Base-by-base conservation (phyloP, 148 eudicot genomes). In the Linanthus parryae region DNA sequence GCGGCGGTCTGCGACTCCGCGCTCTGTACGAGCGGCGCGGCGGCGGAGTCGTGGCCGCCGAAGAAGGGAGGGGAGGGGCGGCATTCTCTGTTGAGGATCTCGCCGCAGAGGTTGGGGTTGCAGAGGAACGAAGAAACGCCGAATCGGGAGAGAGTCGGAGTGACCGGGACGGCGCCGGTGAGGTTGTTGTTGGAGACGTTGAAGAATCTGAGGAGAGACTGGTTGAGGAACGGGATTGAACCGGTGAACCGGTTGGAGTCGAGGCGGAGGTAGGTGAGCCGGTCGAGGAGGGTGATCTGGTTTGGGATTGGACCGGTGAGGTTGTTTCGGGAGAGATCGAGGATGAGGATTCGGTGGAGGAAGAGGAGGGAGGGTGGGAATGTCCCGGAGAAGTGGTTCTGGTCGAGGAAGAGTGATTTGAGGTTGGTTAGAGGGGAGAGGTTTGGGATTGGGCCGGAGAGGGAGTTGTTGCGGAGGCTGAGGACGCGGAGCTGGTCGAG, bases 401-500 rank as follows among this genome's bases (percentile, higher is more conserved):
- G 64, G 28, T 62, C 59, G 10, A 81, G 68, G 36, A 68, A 77
- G 4, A 81, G 35, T 2, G 68, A 41, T 31, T 74, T 77, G 15
- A 77, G 74, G 43, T 81, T 77, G 25, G 46, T 0, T 0, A 81
- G 64, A 0, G 55, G 20, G 18, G 81, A 57, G 15, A 81, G 70
- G 51, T 77, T 71, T 1, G 88, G 88, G 2, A 77, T 49, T 2
- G 73, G 71, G 2, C 88, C 88, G 36, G 54, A 34, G 44, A 81
- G 71, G 2, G 83, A 77, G 76, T 78, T 72, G 65, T 73, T 77
- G 0, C 54, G 66, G 2, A 81, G 59, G 36, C 81, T 74, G 5
- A 81, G 60, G 8, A 78, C 78, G 27, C 88, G 35, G 50, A 81
- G 75, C 52, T 81, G 83, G 65, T 68, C 69, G 17, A 81, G 56